Evolutionary conservation across 345 rosid species (phyloP).

Genomic region (Dipteronia sinensis): DNA sequence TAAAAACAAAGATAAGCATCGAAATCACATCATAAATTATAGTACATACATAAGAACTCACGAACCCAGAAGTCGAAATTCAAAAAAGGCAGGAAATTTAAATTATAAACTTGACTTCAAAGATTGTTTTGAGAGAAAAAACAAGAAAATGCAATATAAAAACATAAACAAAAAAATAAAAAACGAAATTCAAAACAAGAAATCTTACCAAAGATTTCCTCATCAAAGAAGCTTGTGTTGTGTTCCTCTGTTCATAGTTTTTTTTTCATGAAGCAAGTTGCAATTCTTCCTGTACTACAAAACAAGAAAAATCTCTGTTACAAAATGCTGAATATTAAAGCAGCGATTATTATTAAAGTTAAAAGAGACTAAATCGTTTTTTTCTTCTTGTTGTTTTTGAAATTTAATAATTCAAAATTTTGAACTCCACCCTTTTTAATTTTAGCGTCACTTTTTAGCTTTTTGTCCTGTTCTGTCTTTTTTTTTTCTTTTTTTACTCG

Average conservation of each 20-base stretch:
- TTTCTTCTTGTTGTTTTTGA: not conserved
- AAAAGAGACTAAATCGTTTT: not conserved
- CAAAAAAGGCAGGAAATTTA: not conserved
- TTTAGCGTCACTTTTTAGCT: not conserved
- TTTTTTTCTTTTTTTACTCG: not conserved
- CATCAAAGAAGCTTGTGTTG: conserved; percentile 1
- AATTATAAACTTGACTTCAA: not conserved
- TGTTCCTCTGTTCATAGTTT: not conserved
- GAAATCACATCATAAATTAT: not conserved
- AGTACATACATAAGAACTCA: not conserved
- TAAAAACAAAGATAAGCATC: not conserved
- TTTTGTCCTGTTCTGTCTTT: not conserved
- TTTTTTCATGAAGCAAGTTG: not conserved
- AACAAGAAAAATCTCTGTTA: too few species aligned
- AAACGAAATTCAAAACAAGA: not conserved
- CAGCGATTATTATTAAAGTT: not conserved
- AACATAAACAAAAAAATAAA: not conserved
- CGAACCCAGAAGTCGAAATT: not conserved
- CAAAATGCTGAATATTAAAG: not conserved
- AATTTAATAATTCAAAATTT: not conserved
- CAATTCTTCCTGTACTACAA: not conserved
- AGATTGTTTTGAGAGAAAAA: not conserved
- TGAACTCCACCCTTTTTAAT: not conserved
- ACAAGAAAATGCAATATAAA: not conserved
- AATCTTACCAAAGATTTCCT: not conserved